A percentile compares a stretch with the other conserved stretches of the same genome.
Conservation (phyloP, 352 stramenopile species). For the Phytophthora vignae region DNA sequence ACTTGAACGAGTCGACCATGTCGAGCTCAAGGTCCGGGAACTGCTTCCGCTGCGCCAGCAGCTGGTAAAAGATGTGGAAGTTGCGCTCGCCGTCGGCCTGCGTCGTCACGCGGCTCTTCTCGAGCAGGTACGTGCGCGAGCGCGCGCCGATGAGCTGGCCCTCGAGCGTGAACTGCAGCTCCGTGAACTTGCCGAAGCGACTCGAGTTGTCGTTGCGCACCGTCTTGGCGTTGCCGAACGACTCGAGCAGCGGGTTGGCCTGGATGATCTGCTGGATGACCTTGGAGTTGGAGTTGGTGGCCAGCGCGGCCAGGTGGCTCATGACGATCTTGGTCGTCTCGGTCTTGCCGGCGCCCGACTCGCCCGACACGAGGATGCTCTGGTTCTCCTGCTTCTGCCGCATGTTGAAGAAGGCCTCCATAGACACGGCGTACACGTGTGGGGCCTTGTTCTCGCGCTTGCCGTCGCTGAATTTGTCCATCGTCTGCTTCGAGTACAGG, state of each 20-base stretch:
- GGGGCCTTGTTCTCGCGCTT: conserved; percentile 77
- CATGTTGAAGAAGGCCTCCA: conserved; percentile 90
- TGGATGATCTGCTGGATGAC: conserved; percentile 97
- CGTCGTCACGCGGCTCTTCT: conserved; percentile 92
- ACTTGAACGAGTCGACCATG: conserved; percentile 64
- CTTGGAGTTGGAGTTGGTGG: conserved; percentile 83
- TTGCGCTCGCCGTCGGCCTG: conserved; percentile 90
- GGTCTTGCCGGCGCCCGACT: conserved; percentile 96
- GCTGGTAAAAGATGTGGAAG: conserved; percentile 96
- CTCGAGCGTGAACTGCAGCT: conserved; percentile 83
- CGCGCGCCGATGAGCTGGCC: conserved; percentile 80
- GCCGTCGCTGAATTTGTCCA: conserved; percentile 81
- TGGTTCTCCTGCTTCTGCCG: conserved; percentile 85
- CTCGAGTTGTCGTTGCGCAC: conserved; percentile 89
- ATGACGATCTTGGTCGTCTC: conserved; percentile 98
- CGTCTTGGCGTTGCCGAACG: conserved; percentile 89
- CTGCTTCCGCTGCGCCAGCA: conserved; percentile 68
- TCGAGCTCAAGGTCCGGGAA: conserved; percentile 71
- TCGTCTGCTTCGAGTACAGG: conserved; percentile 76
- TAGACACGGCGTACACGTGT: conserved; percentile 89
- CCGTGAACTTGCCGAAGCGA: conserved; percentile 90
- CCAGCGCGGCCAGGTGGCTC: conserved; percentile 91
- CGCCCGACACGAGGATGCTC: conserved; percentile 95
- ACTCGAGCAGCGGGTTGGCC: conserved; percentile 88
- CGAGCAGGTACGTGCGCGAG: conserved; percentile 91